phyloP scores from a whole-genome alignment of 305 asterid genomes.

The Solanum hybrid region DNA sequence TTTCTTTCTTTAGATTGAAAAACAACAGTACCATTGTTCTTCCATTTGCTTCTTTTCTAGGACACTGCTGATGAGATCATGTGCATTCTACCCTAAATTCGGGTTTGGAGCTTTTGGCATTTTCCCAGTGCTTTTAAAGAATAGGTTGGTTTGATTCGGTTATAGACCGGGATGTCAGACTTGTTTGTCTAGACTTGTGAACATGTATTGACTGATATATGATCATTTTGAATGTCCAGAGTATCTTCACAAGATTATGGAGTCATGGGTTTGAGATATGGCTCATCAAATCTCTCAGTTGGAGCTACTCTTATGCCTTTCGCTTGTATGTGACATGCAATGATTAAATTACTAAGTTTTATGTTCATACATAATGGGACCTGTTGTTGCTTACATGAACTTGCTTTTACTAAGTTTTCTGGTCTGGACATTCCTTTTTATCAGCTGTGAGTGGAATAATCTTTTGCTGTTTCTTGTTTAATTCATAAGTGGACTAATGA shows the following conservation, averaged over 20 bases:
- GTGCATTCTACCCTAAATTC: slow-evolving; percentile 63
- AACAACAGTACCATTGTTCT: not conserved
- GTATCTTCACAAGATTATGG: slow-evolving; percentile 64
- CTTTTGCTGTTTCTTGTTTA: not conserved
- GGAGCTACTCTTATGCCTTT: slow-evolving; percentile 75
- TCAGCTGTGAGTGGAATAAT: not conserved
- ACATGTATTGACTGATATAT: slow-evolving; percentile 2
- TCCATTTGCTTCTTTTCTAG: slow-evolving; percentile 21
- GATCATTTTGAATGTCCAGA: slow-evolving; percentile 36
- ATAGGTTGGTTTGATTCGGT: slow-evolving; percentile 36
- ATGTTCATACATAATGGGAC: not conserved
- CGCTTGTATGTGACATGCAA: slow-evolving; percentile 36
- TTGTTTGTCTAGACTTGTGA: not conserved
- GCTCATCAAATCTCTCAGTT: slow-evolving; percentile 68
- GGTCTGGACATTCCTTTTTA: not conserved
- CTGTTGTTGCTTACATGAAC: not conserved
- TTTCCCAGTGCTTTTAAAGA: slow-evolving; percentile 61
- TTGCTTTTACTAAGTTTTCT: not conserved
- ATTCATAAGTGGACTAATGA: not conserved
- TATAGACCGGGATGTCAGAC: not conserved
- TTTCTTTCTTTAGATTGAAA: not conserved
- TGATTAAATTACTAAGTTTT: not conserved
- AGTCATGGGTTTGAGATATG: slow-evolving; percentile 84
- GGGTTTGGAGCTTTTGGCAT: slow-evolving; percentile 86
- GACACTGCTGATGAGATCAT: slow-evolving; percentile 60